A percentile compares a stretch with the other conserved stretches of the same genome.
Evolutionary conservation across 768 basidiomycete genomes (phyloP).

Genomic region (Mycena amicta): DNA sequence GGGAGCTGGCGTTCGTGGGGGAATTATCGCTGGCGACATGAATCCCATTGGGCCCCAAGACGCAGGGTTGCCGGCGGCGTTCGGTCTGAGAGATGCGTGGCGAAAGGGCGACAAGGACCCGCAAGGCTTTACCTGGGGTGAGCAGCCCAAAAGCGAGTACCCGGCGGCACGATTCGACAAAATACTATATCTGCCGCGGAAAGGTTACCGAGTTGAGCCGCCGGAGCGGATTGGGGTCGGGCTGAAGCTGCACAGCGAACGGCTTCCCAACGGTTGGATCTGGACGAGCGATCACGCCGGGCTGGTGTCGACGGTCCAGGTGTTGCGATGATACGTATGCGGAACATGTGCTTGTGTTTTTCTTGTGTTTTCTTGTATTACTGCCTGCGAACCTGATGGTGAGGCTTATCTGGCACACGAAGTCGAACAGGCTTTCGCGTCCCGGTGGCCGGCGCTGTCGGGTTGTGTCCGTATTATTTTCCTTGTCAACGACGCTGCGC

Average conservation of each 20-base stretch:
- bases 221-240: slow-evolving; percentile 61
- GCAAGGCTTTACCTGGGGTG: slow-evolving; percentile 69
- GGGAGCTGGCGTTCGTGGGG: slow-evolving; percentile 48
- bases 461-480: too few relatives aligned
- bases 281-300: slow-evolving; percentile 77
- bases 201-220: slow-evolving; percentile 53
- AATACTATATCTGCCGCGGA: slow-evolving; percentile 56
- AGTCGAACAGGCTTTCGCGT: too few relatives aligned
- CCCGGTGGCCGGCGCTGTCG: too few relatives aligned
- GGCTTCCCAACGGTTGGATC: slow-evolving; percentile 26
- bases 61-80: slow-evolving; percentile 38
- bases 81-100: slow-evolving; percentile 66
- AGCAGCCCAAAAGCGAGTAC: slow-evolving; percentile 48
- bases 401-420: too few relatives aligned
- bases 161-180: slow-evolving; percentile 67
- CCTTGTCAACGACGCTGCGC: too few relatives aligned
- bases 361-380: not conserved
- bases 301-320: slow-evolving; percentile 44
- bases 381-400: too few relatives aligned
- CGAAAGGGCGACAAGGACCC: slow-evolving; percentile 44
- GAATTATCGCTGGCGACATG: slow-evolving; percentile 74
- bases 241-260: slow-evolving; percentile 40
- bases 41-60: slow-evolving; percentile 61
- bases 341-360: not conserved
- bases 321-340: slow-evolving; percentile 24